Conservation (phyloP, 75 land plant species). For the Selaginella tamariscina region DNA sequence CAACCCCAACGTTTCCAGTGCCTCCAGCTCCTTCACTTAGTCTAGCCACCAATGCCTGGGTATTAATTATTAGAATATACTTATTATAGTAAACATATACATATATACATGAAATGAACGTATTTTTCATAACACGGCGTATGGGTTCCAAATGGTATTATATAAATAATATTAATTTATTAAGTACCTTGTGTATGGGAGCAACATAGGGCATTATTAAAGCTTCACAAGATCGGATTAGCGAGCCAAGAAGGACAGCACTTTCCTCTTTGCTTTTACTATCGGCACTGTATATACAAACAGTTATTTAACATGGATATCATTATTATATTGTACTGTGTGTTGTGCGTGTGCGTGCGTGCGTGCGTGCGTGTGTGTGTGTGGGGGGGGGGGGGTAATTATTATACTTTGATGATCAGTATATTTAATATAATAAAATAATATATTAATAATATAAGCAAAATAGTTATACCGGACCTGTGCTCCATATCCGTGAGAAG, state of each 20-base stretch:
- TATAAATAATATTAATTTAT: too few species aligned
- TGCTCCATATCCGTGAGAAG: constrained; percentile 72
- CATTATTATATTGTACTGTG: too few species aligned
- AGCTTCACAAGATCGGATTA: constrained; percentile 81
- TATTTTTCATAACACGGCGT: too few species aligned
- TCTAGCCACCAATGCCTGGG: constrained; percentile 78
- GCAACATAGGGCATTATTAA: constrained; percentile 82
- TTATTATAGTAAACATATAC: too few species aligned
- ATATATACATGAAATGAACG: too few species aligned
- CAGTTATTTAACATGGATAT: not conserved
- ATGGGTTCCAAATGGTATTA: too few species aligned
- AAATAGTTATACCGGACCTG: constrained; percentile 34
- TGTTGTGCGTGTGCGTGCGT: not conserved
- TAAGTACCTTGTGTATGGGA: constrained; percentile 92
- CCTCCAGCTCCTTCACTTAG: constrained; percentile 58
- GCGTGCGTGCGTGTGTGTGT: not conserved
- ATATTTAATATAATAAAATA: too few species aligned
- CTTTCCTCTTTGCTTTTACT: constrained; percentile 96
- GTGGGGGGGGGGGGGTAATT: too few species aligned
- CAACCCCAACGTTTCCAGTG: constrained; percentile 75
- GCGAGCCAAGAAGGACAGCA: constrained; percentile 79
- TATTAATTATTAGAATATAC: too few species aligned
- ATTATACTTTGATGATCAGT: too few species aligned
- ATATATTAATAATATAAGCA: not conserved
- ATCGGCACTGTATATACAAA: constrained; percentile 54